Evolutionary conservation across 495 filamentous ascomycete species (phyloP).

Genomic region (Staphylotrichum longicolle): DNA sequence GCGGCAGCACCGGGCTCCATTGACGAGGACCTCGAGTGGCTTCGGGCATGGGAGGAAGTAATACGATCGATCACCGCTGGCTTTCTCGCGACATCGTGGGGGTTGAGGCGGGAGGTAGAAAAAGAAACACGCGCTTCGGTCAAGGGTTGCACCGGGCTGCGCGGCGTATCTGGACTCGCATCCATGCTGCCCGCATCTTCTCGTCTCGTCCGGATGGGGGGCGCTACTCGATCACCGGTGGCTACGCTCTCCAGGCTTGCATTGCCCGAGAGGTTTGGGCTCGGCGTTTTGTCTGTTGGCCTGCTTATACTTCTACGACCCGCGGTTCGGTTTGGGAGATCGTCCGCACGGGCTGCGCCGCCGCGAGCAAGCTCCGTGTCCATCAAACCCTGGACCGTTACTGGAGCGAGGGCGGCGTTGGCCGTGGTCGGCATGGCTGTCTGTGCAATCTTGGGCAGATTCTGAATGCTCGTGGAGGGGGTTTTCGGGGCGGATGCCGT

Average conservation of each 20-base stretch:
- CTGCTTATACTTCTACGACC: constrained; percentile 40
- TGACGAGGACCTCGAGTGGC: constrained; percentile 62
- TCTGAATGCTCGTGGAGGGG: constrained; percentile 45
- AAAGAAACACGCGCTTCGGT: constrained; percentile 35
- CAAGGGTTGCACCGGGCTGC: constrained; percentile 41
- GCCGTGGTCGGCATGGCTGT: constrained; percentile 28
- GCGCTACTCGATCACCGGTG: constrained; percentile 37
- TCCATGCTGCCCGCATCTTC: constrained; percentile 44
- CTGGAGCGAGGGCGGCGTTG: constrained; percentile 47
- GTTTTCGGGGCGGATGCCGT: constrained; percentile 56
- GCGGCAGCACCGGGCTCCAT: constrained; percentile 54
- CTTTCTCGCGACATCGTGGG: constrained; percentile 33
- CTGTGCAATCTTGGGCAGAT: constrained; percentile 50
- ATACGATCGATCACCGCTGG: constrained; percentile 54
- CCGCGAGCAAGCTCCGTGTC: constrained; percentile 45
- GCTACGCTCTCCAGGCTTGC: constrained; percentile 41
- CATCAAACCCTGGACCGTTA: constrained; percentile 54
- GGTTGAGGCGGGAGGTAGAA: constrained; percentile 17
- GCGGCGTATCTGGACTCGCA: constrained; percentile 40
- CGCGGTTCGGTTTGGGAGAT: constrained; percentile 30
- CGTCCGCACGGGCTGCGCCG: constrained; percentile 41
- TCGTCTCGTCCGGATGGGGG: constrained; percentile 36
- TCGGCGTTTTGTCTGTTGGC: constrained; percentile 32
- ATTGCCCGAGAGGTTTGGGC: constrained; percentile 23
- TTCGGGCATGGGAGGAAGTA: constrained; percentile 49